Conservation (phyloP, 345 rosid species). For the Eucalyptus melliodora region DNA sequence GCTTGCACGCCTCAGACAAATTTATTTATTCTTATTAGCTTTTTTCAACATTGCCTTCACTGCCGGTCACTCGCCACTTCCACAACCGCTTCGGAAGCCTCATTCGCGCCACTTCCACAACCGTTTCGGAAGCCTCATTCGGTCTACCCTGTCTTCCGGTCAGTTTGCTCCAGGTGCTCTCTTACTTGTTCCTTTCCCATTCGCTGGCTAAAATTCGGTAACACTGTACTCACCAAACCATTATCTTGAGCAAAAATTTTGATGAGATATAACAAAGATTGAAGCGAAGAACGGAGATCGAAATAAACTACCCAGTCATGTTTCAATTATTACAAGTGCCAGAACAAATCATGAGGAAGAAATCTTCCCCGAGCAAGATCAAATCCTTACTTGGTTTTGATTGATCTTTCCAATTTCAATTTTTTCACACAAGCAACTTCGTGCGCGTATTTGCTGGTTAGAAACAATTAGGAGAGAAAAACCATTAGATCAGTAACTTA, state of each 20-base stretch:
- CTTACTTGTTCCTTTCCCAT: not conserved
- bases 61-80: not conserved
- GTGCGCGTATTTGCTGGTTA: not conserved
- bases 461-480: not conserved
- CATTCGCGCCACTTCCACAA: not conserved
- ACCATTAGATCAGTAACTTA: no score
- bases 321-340: no score
- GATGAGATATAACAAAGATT: not conserved
- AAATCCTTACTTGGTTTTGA: not conserved
- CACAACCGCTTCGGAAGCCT: not conserved
- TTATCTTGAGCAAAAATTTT: not conserved
- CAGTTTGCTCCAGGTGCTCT: not conserved
- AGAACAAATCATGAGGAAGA: no score
- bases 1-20: accelerated
- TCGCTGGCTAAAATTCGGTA: not conserved
- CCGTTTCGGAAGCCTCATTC: not conserved
- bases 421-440: not conserved
- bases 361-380: no score
- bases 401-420: not conserved
- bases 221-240: not conserved
- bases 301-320: not conserved
- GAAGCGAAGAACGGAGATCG: not conserved
- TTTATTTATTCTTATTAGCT: no score
- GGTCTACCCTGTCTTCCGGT: not conserved
- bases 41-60: no score